phyloP scores from a whole-genome alignment of 2,329 filamentous ascomycete species.

The Ascochyta lentis region DNA sequence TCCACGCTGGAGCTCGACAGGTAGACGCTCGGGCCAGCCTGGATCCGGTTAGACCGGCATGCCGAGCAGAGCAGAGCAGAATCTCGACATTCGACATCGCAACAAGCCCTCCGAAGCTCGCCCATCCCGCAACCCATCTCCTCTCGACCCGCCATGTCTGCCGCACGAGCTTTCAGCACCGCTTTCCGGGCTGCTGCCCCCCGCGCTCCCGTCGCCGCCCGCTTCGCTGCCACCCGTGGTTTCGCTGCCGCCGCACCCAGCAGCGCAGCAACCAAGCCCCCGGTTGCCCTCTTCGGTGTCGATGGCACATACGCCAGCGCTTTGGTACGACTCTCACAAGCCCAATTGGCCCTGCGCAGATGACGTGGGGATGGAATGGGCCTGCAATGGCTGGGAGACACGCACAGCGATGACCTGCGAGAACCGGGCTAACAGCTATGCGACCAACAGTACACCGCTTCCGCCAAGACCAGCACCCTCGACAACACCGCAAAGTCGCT shows the following conservation, averaged over 20 bases:
- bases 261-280: conserved; percentile 75
- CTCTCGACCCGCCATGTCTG: conserved; percentile 59
- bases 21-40: background rate
- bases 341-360: conserved; percentile 29
- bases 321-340: conserved; percentile 72
- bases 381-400: conserved; percentile 24
- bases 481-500: conserved; percentile 86
- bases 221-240: conserved; percentile 70
- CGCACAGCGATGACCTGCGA: conserved; percentile 11
- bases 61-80: conserved; percentile 9
- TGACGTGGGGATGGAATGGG: conserved; percentile 27
- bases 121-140: conserved; percentile 46
- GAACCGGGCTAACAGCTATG: conserved; percentile 37
- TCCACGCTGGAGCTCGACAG: background rate
- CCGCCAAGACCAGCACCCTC: conserved; percentile 84
- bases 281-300: conserved; percentile 89
- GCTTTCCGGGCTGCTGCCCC: conserved; percentile 62
- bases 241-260: conserved; percentile 70
- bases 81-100: conserved; percentile 19
- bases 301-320: conserved; percentile 98
- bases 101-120: conserved; percentile 32
- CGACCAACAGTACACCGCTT: conserved; percentile 82
- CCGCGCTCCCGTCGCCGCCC: conserved; percentile 67
- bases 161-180: conserved; percentile 62
- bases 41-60: conserved; percentile 14